Percentiles rank a stretch among this genome's conserved stretches.
Evolutionary conservation across 805 yeast genomes (phyloP).

Genomic region (Vanderwaltozyma tropicalis): DNA sequence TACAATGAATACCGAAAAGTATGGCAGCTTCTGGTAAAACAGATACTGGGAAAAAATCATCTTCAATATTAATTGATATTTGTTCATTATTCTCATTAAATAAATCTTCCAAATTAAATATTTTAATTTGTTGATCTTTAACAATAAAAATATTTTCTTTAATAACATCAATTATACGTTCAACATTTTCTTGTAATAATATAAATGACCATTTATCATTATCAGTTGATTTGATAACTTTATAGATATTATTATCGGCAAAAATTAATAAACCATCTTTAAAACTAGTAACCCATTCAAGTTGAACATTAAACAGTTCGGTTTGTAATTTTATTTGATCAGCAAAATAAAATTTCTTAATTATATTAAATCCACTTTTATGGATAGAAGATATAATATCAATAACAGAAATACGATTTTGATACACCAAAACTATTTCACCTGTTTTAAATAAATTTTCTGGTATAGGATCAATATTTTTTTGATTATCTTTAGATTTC

Average conservation of each 20-base stretch:
- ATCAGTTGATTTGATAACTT: slow-evolving; percentile 6
- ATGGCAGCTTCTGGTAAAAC: slow-evolving; percentile 23
- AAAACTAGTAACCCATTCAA: slow-evolving; percentile 20
- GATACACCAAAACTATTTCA: slow-evolving; percentile 19
- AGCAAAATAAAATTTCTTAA: slow-evolving; percentile 18
- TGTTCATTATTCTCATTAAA: slow-evolving; percentile 14
- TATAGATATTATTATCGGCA: slow-evolving; percentile 12
- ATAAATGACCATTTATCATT: slow-evolving; percentile 10
- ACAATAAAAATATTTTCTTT: slow-evolving; percentile 18
- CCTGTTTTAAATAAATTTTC: slow-evolving; percentile 22
- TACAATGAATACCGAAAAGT: slow-evolving; percentile 19
- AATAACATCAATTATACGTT: slow-evolving; percentile 21
- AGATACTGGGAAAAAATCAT: slow-evolving; percentile 22
- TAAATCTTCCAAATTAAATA: slow-evolving; percentile 15
- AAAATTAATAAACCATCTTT: slow-evolving; percentile 20
- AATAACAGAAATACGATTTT: slow-evolving; percentile 11
- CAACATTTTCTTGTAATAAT: slow-evolving; percentile 14
- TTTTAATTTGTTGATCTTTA: slow-evolving; percentile 9
- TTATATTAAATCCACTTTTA: slow-evolving; percentile 15
- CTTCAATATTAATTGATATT: slow-evolving; percentile 15
- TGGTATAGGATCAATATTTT: slow-evolving; percentile 3
- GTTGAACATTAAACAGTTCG: slow-evolving; percentile 1
- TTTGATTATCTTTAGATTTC: slow-evolving; percentile 12
- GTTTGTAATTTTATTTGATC: slow-evolving; percentile 8
- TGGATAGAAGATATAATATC: slow-evolving; percentile 22